Conservation (phyloP, 805 yeast genomes). For the Candida methanosorbosa region DNA sequence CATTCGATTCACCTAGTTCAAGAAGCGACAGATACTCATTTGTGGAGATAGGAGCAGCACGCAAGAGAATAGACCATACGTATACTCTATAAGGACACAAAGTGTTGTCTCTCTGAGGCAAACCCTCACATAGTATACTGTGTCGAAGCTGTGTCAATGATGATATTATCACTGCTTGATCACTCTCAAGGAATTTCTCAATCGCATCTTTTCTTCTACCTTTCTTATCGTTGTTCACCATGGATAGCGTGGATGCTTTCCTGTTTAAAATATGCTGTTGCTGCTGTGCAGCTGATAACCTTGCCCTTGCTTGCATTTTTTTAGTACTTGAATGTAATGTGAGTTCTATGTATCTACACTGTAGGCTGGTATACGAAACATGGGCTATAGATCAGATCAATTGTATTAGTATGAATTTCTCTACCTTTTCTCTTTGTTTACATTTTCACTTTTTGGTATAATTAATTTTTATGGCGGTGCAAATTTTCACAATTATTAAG, state of each 20-base stretch:
- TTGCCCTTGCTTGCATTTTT: too few species aligned
- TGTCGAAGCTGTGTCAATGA: slow-evolving; percentile 47
- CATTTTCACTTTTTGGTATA: too few species aligned
- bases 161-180: slow-evolving; percentile 36
- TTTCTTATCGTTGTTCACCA: slow-evolving; percentile 10
- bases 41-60: slow-evolving; percentile 52
- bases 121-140: slow-evolving; percentile 40
- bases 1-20: slow-evolving; percentile 46
- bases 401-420: too few species aligned
- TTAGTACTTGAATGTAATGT: too few species aligned
- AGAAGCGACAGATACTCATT: slow-evolving; percentile 47
- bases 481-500: too few species aligned
- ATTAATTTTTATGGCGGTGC: too few species aligned
- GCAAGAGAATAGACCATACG: slow-evolving; percentile 72
- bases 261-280: slow-evolving; percentile 7
- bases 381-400: too few species aligned
- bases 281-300: too few species aligned
- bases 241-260: slow-evolving; percentile 10
- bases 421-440: not conserved
- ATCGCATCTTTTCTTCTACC: slow-evolving; percentile 45
- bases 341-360: too few species aligned
- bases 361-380: too few species aligned
- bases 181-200: slow-evolving; percentile 37
- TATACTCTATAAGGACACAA: slow-evolving; percentile 62
- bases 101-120: slow-evolving; percentile 20